Evolutionary conservation across 768 basidiomycete species (phyloP), one percentile per base, ranked within the genome.

Genomic region (Trametopsis cervina): DNA sequence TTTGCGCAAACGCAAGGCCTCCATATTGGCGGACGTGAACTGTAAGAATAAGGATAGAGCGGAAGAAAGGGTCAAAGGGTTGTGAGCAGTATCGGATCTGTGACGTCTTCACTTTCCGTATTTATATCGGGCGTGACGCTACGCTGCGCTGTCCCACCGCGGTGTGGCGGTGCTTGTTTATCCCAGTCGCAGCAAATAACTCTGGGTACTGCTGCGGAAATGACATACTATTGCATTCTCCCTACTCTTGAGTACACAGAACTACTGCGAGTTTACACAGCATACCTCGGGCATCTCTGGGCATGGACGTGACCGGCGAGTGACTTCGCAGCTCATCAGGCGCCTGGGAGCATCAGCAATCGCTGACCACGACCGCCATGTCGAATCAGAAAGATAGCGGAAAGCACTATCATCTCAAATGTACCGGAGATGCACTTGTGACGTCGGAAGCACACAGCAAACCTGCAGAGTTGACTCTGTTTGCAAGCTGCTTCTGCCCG

Each of bases 1-100:
- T 72, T 85, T 90, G 63, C 90, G 86, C 12, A 96, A 74, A 66
- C 84, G 83, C 53, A 96, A 70, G 41, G 86, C 83, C 64, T 90
- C 83, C 89, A 91, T 89, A 26, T 52, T 56, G 45, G 52, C 17
- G 51, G 29, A 33, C 15, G 29, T 35, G 38, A 29, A 17, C 18
- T 20, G 25, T 10, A 27, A 18, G 36, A 23, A 22, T 12, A 37
- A 33, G 42, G 29, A 42, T 39, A 24, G 46, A 25, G 44, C 4
- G n/a, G 21, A 35, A 22, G 24, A 39, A 38, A 40, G 46, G 18
- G 15, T 15, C 9, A 7, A 40, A 20, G 23, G 18, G 22, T 11
- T 40, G 15, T 6, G n/a, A 37, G 17, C 22, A 33, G 25, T 47
- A 47, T 40, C 35, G 40, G 46, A 47, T 47, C 38, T n/a, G 47